Conservation (phyloP, 352 stramenopile genomes). For the Pythium aristosporum region DNA sequence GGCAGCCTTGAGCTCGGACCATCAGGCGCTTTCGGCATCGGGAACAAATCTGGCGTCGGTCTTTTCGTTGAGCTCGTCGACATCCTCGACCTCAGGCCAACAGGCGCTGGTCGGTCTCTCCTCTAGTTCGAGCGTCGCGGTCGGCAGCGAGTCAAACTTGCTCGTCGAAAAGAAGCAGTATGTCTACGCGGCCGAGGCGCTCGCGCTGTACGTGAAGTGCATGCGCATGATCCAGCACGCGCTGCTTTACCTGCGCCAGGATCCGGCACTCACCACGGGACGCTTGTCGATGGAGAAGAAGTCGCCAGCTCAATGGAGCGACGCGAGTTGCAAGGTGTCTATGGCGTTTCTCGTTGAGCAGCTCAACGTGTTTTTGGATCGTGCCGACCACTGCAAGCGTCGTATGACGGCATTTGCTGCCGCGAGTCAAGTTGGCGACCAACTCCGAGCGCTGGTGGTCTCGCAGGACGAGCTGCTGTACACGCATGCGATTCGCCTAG, state of each 20-base stretch:
- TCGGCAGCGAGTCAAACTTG: slow-evolving; percentile 33
- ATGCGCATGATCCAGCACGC: slow-evolving; percentile 63
- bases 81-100: slow-evolving; percentile 42
- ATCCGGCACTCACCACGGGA: slow-evolving; percentile 25
- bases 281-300: slow-evolving; percentile 24
- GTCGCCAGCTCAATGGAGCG: slow-evolving; percentile 30
- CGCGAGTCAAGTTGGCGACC: slow-evolving; percentile 17
- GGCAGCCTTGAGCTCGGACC: slow-evolving; percentile 7
- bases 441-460: slow-evolving; percentile 31
- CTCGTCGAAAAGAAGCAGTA: slow-evolving; percentile 52
- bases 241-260: slow-evolving; percentile 60
- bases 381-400: slow-evolving; percentile 65
- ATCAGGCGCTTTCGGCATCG: slow-evolving; percentile 28
- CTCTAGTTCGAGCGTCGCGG: slow-evolving; percentile 31
- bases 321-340: slow-evolving; percentile 57
- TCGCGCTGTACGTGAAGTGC: slow-evolving; percentile 72
- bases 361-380: slow-evolving; percentile 56
- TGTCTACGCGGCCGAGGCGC: slow-evolving; percentile 53
- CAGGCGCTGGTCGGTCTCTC: slow-evolving; percentile 29
- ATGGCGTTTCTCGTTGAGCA: slow-evolving; percentile 62
- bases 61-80: slow-evolving; percentile 57
- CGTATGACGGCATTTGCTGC: slow-evolving; percentile 35
- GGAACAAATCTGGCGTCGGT: slow-evolving; percentile 49
- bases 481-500: slow-evolving; percentile 57
- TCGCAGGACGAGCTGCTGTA: slow-evolving; percentile 67